Conservation (phyloP, 2,329 filamentous ascomycete genomes). For the Fusarium udum region DNA sequence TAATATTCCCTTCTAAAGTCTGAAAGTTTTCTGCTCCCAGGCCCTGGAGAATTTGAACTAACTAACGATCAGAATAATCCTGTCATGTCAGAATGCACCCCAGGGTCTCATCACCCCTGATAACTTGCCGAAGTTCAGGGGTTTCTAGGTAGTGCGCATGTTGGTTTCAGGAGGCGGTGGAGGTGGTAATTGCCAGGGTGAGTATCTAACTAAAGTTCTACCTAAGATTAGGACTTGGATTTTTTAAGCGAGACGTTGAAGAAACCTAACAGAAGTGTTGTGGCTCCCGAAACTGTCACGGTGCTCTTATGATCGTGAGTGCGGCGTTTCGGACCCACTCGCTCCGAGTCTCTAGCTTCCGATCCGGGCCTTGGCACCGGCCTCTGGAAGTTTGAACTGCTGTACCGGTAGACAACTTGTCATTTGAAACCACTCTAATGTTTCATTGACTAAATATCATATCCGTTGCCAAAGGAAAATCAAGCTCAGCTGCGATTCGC, state of each 20-base stretch:
- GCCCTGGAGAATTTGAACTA: not conserved
- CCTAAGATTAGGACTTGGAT: not conserved
- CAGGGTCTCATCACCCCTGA: constrained; percentile 6
- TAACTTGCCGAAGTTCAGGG: constrained; percentile 6
- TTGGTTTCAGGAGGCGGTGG: constrained; percentile 32
- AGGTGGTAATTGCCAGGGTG: constrained; percentile 20
- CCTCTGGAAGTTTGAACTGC: not conserved
- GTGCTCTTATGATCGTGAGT: not conserved
- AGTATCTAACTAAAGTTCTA: not conserved
- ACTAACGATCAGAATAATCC: not conserved
- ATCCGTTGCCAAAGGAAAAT: not conserved
- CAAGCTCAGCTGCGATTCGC: not conserved
- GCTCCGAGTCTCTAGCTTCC: not conserved
- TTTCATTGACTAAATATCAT: not conserved
- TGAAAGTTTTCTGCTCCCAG: not conserved
- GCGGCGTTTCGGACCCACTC: not conserved
- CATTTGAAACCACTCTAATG: not conserved
- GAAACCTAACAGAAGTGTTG: not conserved
- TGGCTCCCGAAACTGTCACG: not conserved
- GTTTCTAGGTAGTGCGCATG: not conserved
- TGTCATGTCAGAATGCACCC: not conserved
- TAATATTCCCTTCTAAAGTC: not conserved
- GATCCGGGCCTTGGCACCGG: not conserved
- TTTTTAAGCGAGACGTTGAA: not conserved
- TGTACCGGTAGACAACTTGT: not conserved